Base-by-base conservation (phyloP, 495 filamentous ascomycete genomes). In the Daldinia concentrica region DNA sequence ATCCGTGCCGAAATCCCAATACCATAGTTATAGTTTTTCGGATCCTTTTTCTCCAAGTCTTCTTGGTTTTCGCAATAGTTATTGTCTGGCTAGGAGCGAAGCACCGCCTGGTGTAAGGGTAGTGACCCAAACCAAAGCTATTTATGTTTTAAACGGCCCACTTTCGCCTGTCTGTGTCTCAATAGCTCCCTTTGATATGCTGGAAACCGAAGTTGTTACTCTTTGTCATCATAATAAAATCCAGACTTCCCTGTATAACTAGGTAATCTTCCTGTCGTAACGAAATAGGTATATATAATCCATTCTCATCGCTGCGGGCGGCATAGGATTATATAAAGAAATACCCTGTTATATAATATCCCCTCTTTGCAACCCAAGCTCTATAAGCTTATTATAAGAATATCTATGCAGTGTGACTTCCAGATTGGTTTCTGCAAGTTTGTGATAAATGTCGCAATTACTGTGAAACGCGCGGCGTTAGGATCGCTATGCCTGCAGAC, bases 401-500 rank as follows among this genome's bases (percentile, higher is more conserved):
- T 43, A 29, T 22, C 50, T 37, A 55, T 66, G 63, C 36, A 19
- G 55, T 59, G 26, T 24, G 24, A 59, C 30, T 52, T 39, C 54
- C 29, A 52, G 37, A 58, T 58, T 27, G 3, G 54, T 66, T 27
- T 58, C 29, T 51, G 36, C 39, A 30, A 39, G 19, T 59, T 54
- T 45, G 32, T 37, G 60, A 34, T 59, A 36, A 64, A 54, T 41
- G 32, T 69, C 60, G 61, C 61, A 69, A 60, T 69, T 26, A 58
- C 52, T 29, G 45, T 48, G 58, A 68, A 62, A 68, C 65, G 37
- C 32, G 41, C 65, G 52, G 54, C 30, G 39, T n/a, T 0, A 69
- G 66, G 66, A 69, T 69, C 12, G 24, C 43, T 54, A 69, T 69
- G 66, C 66, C 66, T 69, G 61, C 54, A 22, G 29, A 60, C 60